Evolutionary conservation across 306 rosid genomes (phyloP), one percentile per base, ranked within the genome.

Genomic region (Vigna nakashimae): DNA sequence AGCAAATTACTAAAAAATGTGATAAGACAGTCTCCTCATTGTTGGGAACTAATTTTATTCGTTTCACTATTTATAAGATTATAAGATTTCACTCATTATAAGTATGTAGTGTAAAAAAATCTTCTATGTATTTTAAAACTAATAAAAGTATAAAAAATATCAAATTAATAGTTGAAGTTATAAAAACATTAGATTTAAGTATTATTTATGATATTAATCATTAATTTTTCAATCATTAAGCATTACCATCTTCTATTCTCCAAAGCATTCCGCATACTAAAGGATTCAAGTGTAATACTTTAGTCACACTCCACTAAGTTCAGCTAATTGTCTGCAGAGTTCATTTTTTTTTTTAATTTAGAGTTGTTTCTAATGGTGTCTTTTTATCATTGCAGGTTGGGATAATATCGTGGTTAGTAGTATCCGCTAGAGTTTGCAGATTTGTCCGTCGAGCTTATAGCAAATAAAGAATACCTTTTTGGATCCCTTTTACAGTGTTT

Each of bases 341-440:
- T 6, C 2, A 3, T 16, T 7, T 32, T 53, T 3, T 14, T 16
- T 1, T 55, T 4, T 7, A 36, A 32, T 36, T 6, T 36, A 42
- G 17, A 73, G 38, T 43, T 56, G 14, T 65, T 77, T 71, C 51
- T 56, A 45, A 74, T 18, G 45, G 26, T 5, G 51, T 42, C 17
- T 18, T 20, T 18, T 5, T 76, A 49, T 45, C 3, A 43, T 34
- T 84, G 84, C 90, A 92, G 98, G 88, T 89, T 64, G 98, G 97
- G 73, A 74, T 95, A 46, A 82, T 94, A 52, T 89, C 91, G 22
- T 89, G 97, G 97, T 84, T 92, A 83, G 36, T 92, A 62, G 71
- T 94, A 63, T 95, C 92, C 1, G 84, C 92, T 4, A 71, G 93
- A 83, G 96, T 92, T 40, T 87, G 98, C 86, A 92, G 90, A 89